Evolutionary conservation across 1,284 basidiomycete genomes (phyloP).

Genomic region (Takashimella tepidaria): DNA sequence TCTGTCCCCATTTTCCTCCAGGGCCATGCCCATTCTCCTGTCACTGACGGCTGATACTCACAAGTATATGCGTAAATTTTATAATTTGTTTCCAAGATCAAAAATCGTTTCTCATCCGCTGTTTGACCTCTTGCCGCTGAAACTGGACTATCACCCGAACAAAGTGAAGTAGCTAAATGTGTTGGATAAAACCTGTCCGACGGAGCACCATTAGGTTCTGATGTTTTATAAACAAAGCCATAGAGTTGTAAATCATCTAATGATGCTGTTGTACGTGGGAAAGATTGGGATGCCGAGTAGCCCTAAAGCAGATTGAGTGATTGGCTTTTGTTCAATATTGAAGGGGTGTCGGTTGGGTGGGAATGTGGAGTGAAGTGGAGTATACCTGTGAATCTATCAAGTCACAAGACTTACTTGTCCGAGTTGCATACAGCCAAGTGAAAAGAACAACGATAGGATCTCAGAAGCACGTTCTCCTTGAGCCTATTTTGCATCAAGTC

Average conservation of each 20-base stretch:
- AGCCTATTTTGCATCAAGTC: conserved; percentile 53
- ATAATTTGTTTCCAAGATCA: conserved; percentile 98
- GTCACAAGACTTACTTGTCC: conserved; percentile 62
- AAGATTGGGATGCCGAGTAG: conserved; percentile 79
- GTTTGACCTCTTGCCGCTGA: conserved; percentile 57
- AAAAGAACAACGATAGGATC: conserved; percentile 89
- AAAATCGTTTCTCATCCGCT: conserved; percentile 67
- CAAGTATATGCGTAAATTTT: conserved; percentile 97
- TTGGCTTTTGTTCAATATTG: too few species aligned
- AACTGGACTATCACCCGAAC: conserved; percentile 48
- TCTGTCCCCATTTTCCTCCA: too few species aligned
- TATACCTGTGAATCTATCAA: too few species aligned
- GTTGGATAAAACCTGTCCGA: conserved; percentile 82
- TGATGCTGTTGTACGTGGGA: conserved; percentile 76
- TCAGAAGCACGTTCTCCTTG: conserved; percentile 87
- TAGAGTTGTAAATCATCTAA: conserved; percentile 90
- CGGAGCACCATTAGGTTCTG: conserved; percentile 4
- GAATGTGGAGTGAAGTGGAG: too few species aligned
- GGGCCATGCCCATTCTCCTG: too few species aligned
- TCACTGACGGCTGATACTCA: too few species aligned
- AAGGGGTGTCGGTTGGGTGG: too few species aligned
- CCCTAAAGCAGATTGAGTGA: too few species aligned
- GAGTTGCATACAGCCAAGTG: conserved; percentile 89
- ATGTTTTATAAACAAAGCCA: conserved; percentile 82
- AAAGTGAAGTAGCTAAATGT: conserved; percentile 90